These are phyloP conservation scores for Boletus speciosus DNA, from an alignment of 768 basidiomycete genomes.

Conservation along the genomic window DNA sequence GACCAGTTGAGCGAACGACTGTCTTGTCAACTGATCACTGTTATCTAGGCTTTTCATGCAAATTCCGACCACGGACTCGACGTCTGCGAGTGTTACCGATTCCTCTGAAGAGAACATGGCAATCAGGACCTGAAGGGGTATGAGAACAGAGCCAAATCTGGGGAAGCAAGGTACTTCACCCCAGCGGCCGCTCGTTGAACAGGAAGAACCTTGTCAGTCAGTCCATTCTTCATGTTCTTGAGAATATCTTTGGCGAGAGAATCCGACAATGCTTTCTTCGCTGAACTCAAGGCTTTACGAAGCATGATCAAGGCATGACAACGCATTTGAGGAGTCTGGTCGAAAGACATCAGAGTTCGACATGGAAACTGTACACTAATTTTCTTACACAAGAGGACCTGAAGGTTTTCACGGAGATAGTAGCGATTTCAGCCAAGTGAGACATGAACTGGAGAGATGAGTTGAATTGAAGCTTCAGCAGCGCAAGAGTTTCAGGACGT, in stretches of 20 bases:
- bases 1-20: constrained; percentile 71
- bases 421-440: constrained; percentile 81
- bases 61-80: constrained; percentile 68
- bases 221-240: constrained; percentile 72
- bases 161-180: constrained; percentile 38
- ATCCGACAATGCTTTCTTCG: constrained; percentile 83
- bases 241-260: constrained; percentile 72
- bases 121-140: constrained; percentile 40
- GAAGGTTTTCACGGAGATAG: constrained; percentile 60
- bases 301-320: constrained; percentile 77
- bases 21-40: constrained; percentile 81
- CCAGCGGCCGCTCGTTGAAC: constrained; percentile 83
- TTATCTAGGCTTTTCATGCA: constrained; percentile 75
- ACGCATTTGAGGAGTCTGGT: constrained; percentile 74
- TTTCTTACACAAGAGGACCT: constrained; percentile 68
- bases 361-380: background rate
- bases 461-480: background rate
- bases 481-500: constrained; percentile 21
- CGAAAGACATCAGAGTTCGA: constrained; percentile 6
- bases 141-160: constrained; percentile 13
- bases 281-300: constrained; percentile 73
- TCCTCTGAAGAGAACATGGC: constrained; percentile 57
- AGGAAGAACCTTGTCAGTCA: constrained; percentile 80
- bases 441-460: constrained; percentile 76
- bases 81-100: constrained; percentile 59